A percentile compares a stretch with the other conserved stretches of the same genome.
Conservation (phyloP, 352 stramenopile species). For the Pythium biforme region DNA sequence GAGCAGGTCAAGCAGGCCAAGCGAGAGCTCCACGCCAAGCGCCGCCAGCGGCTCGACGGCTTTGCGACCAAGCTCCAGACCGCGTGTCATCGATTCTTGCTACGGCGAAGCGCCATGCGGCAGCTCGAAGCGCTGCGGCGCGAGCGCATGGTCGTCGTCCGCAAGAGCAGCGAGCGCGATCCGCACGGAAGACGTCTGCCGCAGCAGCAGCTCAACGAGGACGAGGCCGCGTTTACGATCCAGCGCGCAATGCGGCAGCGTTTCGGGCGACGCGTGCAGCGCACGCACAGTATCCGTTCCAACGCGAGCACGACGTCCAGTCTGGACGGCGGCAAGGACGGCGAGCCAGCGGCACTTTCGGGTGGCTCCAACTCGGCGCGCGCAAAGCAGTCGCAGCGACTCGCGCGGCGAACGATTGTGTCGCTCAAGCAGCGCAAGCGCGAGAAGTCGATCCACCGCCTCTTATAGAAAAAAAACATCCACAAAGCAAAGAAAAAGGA, state of each 20-base stretch:
- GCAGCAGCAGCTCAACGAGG: slow-evolving; percentile 23
- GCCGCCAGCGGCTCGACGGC: slow-evolving; percentile 31
- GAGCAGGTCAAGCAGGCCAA: slow-evolving; percentile 44
- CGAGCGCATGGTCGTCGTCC: not conserved
- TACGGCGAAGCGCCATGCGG: slow-evolving; percentile 31
- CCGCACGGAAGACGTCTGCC: slow-evolving; percentile 11
- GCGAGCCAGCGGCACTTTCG: slow-evolving; percentile 15
- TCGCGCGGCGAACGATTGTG: slow-evolving; percentile 23
- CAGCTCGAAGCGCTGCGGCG: slow-evolving; percentile 25
- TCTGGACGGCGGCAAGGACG: slow-evolving; percentile 26
- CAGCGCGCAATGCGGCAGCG: slow-evolving; percentile 44
- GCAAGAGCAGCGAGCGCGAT: not conserved
- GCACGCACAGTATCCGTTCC: slow-evolving; percentile 34
- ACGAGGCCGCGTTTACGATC: slow-evolving; percentile 40
- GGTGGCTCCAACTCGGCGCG: slow-evolving; percentile 31
- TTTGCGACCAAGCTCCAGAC: slow-evolving; percentile 50
- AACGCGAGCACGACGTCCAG: slow-evolving; percentile 31
- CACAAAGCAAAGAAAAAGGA: no score
- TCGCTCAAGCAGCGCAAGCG: slow-evolving; percentile 32
- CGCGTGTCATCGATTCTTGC: slow-evolving; percentile 30
- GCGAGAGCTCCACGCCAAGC: slow-evolving; percentile 32
- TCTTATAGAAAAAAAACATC: slow-evolving; percentile 10
- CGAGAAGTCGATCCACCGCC: slow-evolving; percentile 40
- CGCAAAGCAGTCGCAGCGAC: slow-evolving; percentile 35
- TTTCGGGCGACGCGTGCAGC: slow-evolving; percentile 37